These are phyloP conservation scores for Arthromyces matolae DNA, from an alignment of 768 basidiomycete species.

Conservation along the genomic window DNA sequence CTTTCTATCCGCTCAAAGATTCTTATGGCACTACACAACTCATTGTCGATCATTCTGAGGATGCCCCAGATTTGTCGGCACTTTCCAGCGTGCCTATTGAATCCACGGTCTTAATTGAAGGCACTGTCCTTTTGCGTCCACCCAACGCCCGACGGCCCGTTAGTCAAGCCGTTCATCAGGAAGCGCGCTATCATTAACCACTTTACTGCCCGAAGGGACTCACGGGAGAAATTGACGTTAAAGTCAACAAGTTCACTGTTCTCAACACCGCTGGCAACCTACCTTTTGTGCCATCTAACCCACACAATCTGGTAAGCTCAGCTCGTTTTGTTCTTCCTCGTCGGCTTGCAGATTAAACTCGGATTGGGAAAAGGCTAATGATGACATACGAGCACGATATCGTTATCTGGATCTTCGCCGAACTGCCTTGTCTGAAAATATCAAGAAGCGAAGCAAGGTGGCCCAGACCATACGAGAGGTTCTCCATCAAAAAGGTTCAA, in stretches of 20 bases:
- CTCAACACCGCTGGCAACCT: slow-evolving; percentile 77
- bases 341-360: too few relatives aligned
- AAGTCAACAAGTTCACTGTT: slow-evolving; percentile 62
- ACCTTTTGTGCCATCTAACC: slow-evolving; percentile 84
- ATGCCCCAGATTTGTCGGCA: slow-evolving; percentile 28
- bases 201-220: slow-evolving; percentile 37
- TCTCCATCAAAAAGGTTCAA: slow-evolving; percentile 67
- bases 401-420: slow-evolving; percentile 90
- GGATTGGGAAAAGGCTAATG: slow-evolving; percentile 58
- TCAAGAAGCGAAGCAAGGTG: slow-evolving; percentile 80
- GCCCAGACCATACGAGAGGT: slow-evolving; percentile 70
- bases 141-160: slow-evolving; percentile 58
- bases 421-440: slow-evolving; percentile 65
- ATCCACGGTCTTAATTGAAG: slow-evolving; percentile 73
- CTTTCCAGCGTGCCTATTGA: slow-evolving; percentile 70
- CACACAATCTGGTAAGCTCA: slow-evolving; percentile 63
- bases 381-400: slow-evolving; percentile 80
- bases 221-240: slow-evolving; percentile 79
- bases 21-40: slow-evolving; percentile 77
- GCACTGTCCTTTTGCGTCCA: slow-evolving; percentile 66
- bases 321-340: neutral
- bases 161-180: slow-evolving; percentile 26
- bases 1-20: slow-evolving; percentile 87
- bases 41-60: slow-evolving; percentile 49
- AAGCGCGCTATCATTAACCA: slow-evolving; percentile 14